phyloP scores from a whole-genome alignment of 2,329 filamentous ascomycete genomes.

The Macrophomina pseudophaseolina region DNA sequence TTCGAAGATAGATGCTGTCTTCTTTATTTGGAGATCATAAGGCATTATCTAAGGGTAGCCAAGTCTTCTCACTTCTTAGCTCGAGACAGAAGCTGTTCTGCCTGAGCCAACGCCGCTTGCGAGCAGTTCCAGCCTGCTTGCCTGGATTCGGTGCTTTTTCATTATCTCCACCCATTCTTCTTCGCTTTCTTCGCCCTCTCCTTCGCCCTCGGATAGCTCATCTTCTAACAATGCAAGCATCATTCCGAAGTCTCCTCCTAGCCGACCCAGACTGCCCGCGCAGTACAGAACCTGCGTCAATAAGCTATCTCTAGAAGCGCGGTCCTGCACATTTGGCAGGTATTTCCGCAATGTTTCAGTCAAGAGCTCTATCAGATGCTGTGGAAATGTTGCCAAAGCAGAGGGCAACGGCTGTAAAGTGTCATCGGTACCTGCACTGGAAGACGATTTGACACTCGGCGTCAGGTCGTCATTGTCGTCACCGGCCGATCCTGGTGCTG shows the following conservation, averaged over 20 bases:
- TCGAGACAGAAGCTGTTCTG: slow-evolving; percentile 27
- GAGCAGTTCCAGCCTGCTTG: slow-evolving; percentile 71
- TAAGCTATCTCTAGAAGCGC: slow-evolving; percentile 80
- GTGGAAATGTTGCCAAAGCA: slow-evolving; percentile 80
- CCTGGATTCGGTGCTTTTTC: slow-evolving; percentile 83
- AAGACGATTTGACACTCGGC: slow-evolving; percentile 7
- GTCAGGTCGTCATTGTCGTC: slow-evolving; percentile 6
- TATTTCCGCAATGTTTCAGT: slow-evolving; percentile 77
- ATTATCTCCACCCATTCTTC: slow-evolving; percentile 88
- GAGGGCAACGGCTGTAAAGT: slow-evolving; percentile 67
- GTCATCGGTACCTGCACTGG: slow-evolving; percentile 35
- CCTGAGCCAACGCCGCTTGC: slow-evolving; percentile 49
- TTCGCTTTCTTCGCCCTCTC: slow-evolving; percentile 43
- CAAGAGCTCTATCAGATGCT: slow-evolving; percentile 81
- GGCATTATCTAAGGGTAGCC: neutral
- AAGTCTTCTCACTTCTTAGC: neutral
- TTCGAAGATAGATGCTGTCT: neutral
- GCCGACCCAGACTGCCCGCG: slow-evolving; percentile 83
- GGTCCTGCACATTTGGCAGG: slow-evolving; percentile 80
- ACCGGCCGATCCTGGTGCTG: slow-evolving; percentile 39
- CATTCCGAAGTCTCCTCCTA: slow-evolving; percentile 92
- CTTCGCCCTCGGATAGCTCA: slow-evolving; percentile 49
- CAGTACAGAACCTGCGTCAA: slow-evolving; percentile 93
- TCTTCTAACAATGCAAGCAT: slow-evolving; percentile 71
- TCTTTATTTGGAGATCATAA: slow-evolving; percentile 4